Evolutionary conservation across 768 basidiomycete species (phyloP), one percentile per base, ranked within the genome.

Genomic region (Boletus coccyginus): DNA sequence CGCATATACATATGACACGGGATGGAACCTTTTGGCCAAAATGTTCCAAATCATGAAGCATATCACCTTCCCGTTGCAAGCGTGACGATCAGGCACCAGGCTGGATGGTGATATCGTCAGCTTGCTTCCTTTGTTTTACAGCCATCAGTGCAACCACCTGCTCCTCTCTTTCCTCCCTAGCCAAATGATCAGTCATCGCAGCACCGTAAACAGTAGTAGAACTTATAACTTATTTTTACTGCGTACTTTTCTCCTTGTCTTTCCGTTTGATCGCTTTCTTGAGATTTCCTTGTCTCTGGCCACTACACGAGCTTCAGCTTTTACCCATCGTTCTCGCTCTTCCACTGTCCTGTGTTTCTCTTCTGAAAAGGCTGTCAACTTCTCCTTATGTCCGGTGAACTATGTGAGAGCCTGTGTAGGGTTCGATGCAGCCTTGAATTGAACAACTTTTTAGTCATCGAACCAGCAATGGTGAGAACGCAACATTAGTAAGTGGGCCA

Each of bases 261-360:
- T 91, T 87, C 70, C 91, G 78, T 78, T 97, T 98, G 9, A 83
- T 85, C 41, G 94, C 94, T 76, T 97, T 98, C 77, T 96, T 98
- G 65, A 99, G 71, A 44, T 87, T 76, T 1, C 62, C 69, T 95
- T 91, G 63, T 98, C 97, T 47, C 82, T 83, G 32, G 98, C 97
- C 52, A 91, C 92, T 56, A 97, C 76, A 47, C 92, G 80, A 32
- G 92, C 86, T 67, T 87, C 85, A 0, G 94, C 94, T 74, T 95
- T 96, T 46, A 84, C 84, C 92, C 94, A 98, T 66, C 87, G 84
- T 56, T 94, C 89, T 53, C 81, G 81, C 66, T 94, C 94, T 69
- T 91, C 86, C 13, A 87, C 81, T 45, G 78, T 78, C 63, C 88
- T 88, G 29, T 92, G 83, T 67, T 92, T 92, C 53, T 94, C 94